Conservation (phyloP, 345 rosid species). For the Populus davidiana region DNA sequence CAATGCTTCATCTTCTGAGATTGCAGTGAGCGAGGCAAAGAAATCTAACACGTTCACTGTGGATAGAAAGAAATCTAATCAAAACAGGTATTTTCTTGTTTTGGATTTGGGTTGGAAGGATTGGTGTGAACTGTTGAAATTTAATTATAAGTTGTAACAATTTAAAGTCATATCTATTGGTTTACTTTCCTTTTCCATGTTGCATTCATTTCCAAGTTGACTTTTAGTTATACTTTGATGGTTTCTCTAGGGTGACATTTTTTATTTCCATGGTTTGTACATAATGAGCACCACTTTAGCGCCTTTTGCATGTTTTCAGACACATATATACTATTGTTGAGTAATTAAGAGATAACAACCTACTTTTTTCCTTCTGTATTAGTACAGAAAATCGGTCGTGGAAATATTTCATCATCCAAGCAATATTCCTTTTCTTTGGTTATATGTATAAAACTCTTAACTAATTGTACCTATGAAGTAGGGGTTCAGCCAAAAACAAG, state of each 20-base stretch:
- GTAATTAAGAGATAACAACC: background rate
- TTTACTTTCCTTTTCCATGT: background rate
- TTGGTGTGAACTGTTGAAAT: background rate
- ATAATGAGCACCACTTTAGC: background rate
- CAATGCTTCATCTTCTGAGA: conserved; percentile 25
- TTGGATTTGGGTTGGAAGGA: background rate
- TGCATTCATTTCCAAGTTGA: background rate
- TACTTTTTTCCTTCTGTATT: background rate
- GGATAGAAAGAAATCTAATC: conserved; percentile 35
- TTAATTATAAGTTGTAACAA: background rate
- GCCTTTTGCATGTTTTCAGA: background rate
- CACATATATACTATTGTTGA: background rate
- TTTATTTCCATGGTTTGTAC: background rate
- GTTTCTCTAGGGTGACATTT: background rate
- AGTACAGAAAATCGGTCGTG: background rate
- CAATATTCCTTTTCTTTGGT: background rate
- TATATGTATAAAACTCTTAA: background rate
- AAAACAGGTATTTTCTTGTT: conserved; percentile 42
- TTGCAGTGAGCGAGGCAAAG: conserved; percentile 19
- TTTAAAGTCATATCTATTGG: background rate
- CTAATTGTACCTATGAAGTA: conserved; percentile 26
- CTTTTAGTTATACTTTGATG: background rate
- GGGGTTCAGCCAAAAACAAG: conserved; percentile 33
- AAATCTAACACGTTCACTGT: conserved; percentile 14
- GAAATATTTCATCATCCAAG: background rate